These are phyloP conservation scores for Posidonia oceanica DNA, from an alignment of 116 monocot genomes.

Conservation along the genomic window DNA sequence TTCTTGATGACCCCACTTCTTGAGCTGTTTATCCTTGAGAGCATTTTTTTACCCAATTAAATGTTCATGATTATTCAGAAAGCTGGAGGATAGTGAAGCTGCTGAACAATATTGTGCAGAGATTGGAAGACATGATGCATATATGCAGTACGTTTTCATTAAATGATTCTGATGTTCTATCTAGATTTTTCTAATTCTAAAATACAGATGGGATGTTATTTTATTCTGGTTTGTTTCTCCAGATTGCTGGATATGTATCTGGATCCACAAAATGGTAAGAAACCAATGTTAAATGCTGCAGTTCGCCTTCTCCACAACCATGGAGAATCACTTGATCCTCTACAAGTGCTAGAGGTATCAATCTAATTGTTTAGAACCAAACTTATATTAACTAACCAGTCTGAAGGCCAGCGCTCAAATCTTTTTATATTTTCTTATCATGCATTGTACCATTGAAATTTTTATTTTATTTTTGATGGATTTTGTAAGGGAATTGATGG, in stretches of 20 bases:
- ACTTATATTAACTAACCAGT: not conserved
- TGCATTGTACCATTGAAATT: too few species aligned
- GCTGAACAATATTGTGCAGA: slow-evolving; percentile 98
- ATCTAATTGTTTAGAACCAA: not conserved
- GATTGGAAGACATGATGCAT: slow-evolving; percentile 93
- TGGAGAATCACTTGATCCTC: slow-evolving; percentile 81
- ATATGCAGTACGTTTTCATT: slow-evolving; percentile 69
- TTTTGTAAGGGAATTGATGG: too few species aligned
- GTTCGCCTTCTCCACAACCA: slow-evolving; percentile 96
- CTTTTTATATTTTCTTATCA: too few species aligned
- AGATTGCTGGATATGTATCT: slow-evolving; percentile 95
- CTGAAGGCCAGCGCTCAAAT: not conserved
- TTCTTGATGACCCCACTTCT: too few species aligned
- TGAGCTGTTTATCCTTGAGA: too few species aligned
- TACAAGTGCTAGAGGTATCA: slow-evolving; percentile 89
- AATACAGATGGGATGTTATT: not conserved
- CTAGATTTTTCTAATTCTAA: not conserved
- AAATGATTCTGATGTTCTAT: not conserved
- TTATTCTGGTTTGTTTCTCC: slow-evolving; percentile 4
- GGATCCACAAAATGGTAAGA: slow-evolving; percentile 86
- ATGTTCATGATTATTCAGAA: slow-evolving; percentile 33
- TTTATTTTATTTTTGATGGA: too few species aligned
- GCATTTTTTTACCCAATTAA: not conserved
- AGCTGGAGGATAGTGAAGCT: slow-evolving; percentile 94
- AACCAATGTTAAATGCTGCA: slow-evolving; percentile 92